These are phyloP conservation scores for Spirogloea muscicola DNA, from an alignment of 139 green algal genomes.

Conservation along the genomic window DNA sequence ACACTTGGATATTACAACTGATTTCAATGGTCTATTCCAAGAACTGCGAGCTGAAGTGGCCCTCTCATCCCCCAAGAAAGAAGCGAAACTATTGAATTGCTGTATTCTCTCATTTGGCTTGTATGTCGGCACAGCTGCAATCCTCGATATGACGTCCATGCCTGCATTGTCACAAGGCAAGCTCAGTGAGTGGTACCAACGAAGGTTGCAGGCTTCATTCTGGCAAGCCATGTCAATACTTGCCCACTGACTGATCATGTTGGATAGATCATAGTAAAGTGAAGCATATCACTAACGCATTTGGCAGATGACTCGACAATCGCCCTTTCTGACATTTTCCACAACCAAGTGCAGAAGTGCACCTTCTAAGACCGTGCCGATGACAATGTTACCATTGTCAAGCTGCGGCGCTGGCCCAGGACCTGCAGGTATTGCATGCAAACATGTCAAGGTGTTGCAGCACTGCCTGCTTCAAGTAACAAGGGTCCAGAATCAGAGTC, in stretches of 20 bases:
- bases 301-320: not conserved
- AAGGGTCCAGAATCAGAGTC: too few relatives aligned
- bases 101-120: constrained; percentile 35
- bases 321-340: not conserved
- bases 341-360: too few relatives aligned
- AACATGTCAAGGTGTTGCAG: too few relatives aligned
- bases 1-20: constrained; percentile 36
- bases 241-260: not conserved
- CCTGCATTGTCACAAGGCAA: too few relatives aligned
- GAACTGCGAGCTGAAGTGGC: constrained; percentile 18
- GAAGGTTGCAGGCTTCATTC: too few relatives aligned
- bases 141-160: constrained; percentile 44
- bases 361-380: constrained; percentile 48
- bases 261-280: too few relatives aligned
- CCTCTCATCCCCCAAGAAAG: constrained; percentile 36
- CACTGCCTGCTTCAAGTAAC: too few relatives aligned
- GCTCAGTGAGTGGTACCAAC: too few relatives aligned
- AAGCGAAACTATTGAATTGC: constrained; percentile 42
- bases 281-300: not conserved
- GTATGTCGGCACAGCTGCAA: constrained; percentile 38
- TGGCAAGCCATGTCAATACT: not conserved
- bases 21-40: constrained; percentile 42
- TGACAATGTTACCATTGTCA: constrained; percentile 44
- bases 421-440: too few relatives aligned
- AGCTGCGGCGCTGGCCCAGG: constrained; percentile 38